Evolutionary conservation across 441 rosid genomes (phyloP), one percentile per base, ranked within the genome.

Genomic region (Populus hybrid): DNA sequence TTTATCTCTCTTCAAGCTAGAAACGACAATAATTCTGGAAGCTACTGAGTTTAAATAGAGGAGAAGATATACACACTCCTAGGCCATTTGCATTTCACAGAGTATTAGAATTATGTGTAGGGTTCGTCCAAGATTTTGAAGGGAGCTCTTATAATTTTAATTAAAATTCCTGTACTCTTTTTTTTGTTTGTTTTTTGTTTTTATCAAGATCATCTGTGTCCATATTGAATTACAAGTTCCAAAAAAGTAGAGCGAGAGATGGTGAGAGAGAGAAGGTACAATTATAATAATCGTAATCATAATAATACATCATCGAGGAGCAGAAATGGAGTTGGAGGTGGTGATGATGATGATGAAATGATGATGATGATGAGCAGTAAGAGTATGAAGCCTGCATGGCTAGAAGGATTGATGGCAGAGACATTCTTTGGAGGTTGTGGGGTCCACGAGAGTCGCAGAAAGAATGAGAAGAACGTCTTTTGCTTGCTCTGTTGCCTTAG

Each of bases 401-500:
- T 94, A 8, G 84, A 85, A 76, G 91, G 94, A 73, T 78, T 94
- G 74, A 89, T 89, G 93, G 89, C 78, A n/a, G 90, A 90, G 84
- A 89, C 86, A 40, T 94, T 94, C 90, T 94, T 93, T 83, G 88
- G 92, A 21, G 85, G 69, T 32, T 94, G 97, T 81, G 91, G 90
- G 82, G 38, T 79, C 82, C 98, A 94, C 78, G 89, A 87, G 70
- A 87, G 75, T 81, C 85, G 89, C 78, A 88, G 94, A 86, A 93
- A 94, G 88, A 93, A 90, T 77, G 98, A 94, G 85, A 93, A 91
- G 89, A 94, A 93, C 88, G 86, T 93, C 68, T 94, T 88, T 78
- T 94, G 98, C 88, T 88, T 92, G 84, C 93, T 88, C 77, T 94
- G 98, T 80, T 94, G 96, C 88, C 85, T 86, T 79, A 90, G 90